Percentiles rank a stretch among this genome's conserved stretches.
Conservation (phyloP, 2,329 filamentous ascomycete species). For the Trichoderma koningiopsis region DNA sequence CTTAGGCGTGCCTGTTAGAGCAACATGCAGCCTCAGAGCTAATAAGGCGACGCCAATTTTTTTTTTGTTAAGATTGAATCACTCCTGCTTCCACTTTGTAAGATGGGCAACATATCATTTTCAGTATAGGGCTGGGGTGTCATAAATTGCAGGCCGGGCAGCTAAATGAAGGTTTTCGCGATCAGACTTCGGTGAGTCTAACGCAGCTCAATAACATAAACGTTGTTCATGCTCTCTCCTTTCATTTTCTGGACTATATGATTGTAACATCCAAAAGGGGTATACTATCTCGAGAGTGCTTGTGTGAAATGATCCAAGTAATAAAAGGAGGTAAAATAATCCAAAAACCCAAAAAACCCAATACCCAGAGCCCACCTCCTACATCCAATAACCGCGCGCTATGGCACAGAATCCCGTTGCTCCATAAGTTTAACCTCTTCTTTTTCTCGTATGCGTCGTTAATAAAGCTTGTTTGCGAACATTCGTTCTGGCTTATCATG, state of each 20-base stretch:
- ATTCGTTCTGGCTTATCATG: neutral
- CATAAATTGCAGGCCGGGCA: too few species aligned
- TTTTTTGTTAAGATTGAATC: too few species aligned
- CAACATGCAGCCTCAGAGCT: neutral
- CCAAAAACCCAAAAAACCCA: slow-evolving; percentile 27
- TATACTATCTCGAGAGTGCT: slow-evolving; percentile 45
- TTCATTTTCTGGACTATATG: neutral
- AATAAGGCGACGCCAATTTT: too few species aligned
- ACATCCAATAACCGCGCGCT: slow-evolving; percentile 25
- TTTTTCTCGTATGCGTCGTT: slow-evolving; percentile 17
- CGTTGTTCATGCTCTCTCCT: neutral
- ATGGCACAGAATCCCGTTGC: slow-evolving; percentile 32
- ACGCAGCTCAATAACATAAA: neutral
- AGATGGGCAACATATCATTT: too few species aligned
- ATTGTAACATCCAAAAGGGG: slow-evolving; percentile 34
- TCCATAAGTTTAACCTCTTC: slow-evolving; percentile 25
- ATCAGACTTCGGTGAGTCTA: neutral
- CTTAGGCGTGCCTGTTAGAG: neutral
- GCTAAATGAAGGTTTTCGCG: neutral
- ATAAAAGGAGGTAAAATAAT: slow-evolving; percentile 31
- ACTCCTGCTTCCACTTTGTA: too few species aligned
- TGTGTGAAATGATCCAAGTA: neutral
- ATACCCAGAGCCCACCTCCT: slow-evolving; percentile 16
- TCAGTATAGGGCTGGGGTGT: too few species aligned
- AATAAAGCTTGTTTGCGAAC: neutral